Evolutionary conservation across 2,329 filamentous ascomycete species (phyloP).

Genomic region (Fusarium nanum): DNA sequence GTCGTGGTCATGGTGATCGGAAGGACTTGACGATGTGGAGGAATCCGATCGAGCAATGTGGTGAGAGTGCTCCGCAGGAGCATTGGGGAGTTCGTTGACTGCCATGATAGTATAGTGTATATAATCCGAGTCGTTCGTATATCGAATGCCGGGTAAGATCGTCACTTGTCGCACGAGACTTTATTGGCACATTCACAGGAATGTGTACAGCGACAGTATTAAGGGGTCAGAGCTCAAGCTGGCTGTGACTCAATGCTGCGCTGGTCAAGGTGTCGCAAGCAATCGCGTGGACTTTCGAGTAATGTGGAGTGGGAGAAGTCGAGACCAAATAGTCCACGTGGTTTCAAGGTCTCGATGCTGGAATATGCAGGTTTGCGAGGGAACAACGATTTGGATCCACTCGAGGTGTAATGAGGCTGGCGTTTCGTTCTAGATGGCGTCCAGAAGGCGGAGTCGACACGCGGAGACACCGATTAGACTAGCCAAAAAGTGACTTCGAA

Average conservation of each 20-base stretch:
- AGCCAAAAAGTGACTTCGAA: constrained; percentile 25
- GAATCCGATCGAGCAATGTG: constrained; percentile 56
- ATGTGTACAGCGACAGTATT: constrained; percentile 1
- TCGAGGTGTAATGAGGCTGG: constrained; percentile 28
- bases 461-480: constrained; percentile 37
- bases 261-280: constrained; percentile 14
- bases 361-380: constrained; percentile 31
- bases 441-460: constrained; percentile 28
- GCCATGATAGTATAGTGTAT: constrained; percentile 33
- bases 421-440: constrained; percentile 32
- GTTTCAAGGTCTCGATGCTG: constrained; percentile 37
- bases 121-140: neutral
- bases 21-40: constrained; percentile 48
- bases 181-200: constrained; percentile 26
- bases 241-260: constrained; percentile 3
- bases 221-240: neutral
- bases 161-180: constrained; percentile 23
- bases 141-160: constrained; percentile 1
- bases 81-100: constrained; percentile 43
- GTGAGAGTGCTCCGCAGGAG: constrained; percentile 44
- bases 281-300: constrained; percentile 26
- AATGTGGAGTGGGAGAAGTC: constrained; percentile 25
- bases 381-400: constrained; percentile 38
- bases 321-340: constrained; percentile 44
- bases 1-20: constrained; percentile 49